phyloP scores from a whole-genome alignment of 1,284 basidiomycete genomes.

The Pseudozyma hubeiensis region DNA sequence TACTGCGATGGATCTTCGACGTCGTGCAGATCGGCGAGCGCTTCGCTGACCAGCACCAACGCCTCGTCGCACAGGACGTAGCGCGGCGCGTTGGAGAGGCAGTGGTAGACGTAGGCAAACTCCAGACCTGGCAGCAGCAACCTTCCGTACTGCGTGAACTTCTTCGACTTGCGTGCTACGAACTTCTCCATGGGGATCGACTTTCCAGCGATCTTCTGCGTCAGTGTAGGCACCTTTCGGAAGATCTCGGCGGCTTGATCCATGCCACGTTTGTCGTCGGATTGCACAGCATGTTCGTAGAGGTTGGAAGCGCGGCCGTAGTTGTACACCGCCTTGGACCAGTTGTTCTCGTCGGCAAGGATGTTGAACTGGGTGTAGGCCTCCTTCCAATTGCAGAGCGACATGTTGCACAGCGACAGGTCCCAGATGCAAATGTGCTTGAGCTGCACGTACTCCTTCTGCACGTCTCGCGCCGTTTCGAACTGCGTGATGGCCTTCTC shows the following conservation, averaged over 20 bases:
- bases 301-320: slow-evolving; percentile 61
- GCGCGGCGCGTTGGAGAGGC: slow-evolving; percentile 63
- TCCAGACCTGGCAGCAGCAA: slow-evolving; percentile 64
- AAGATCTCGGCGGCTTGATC: slow-evolving; percentile 57
- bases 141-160: slow-evolving; percentile 58
- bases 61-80: slow-evolving; percentile 51
- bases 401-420: slow-evolving; percentile 65
- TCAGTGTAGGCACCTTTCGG: slow-evolving; percentile 51
- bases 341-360: slow-evolving; percentile 65
- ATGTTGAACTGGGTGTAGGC: slow-evolving; percentile 58
- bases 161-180: slow-evolving; percentile 63
- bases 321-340: slow-evolving; percentile 67
- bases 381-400: slow-evolving; percentile 57
- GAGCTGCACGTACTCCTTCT: slow-evolving; percentile 67
- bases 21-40: slow-evolving; percentile 51
- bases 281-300: slow-evolving; percentile 44
- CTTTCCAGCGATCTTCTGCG: slow-evolving; percentile 68
- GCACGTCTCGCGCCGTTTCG: slow-evolving; percentile 61
- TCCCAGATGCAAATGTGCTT: slow-evolving; percentile 68
- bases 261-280: slow-evolving; percentile 12
- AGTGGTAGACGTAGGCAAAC: slow-evolving; percentile 67
- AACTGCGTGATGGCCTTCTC: slow-evolving; percentile 62
- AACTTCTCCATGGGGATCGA: slow-evolving; percentile 68
- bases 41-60: slow-evolving; percentile 56
- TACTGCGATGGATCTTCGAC: slow-evolving; percentile 47